Base-by-base conservation (phyloP, 441 rosid species). In the Erodium texanum region DNA sequence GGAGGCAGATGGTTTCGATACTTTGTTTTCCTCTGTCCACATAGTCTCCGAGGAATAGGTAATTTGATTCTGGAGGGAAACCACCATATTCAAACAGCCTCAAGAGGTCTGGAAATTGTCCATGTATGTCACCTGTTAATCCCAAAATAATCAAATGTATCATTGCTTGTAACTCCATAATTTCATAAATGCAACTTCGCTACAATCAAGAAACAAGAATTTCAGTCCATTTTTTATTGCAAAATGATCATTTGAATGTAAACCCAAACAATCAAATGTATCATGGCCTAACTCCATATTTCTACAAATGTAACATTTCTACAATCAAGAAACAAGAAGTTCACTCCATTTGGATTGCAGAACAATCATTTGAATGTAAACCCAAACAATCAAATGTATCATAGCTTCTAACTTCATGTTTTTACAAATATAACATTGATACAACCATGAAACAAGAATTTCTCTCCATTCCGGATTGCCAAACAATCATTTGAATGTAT, bases 31-130 rank as follows among this genome's bases (percentile, higher is more conserved):
- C 82, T 66, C 81, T 75, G 66, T 81, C 84, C 0, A 81, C 84
- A n/a, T 81, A 81, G 62, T 81, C 84, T 70, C 84, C 82, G 0
- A 81, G 82, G 71, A 81, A 81, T 6, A 81, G 65, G 62, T 81
- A 81, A 61, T 77, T 81, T 8, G 77, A 18, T 41, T 77, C 77
- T 0, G 82, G 82, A 9, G 84, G 84, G 62, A 76, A 78, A 73
- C 82, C 80, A 0, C 84, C 82, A 0, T 69, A 74, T 62, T 78
- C 76, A 0, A 81, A 81, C 27, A 81, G 70, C 16, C 81, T 68
- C 7, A 81, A 75, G 2, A 76, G 77, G 74, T 76, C 84, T 19
- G 77, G 71, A 58, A 76, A 81, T 72, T 81, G 82, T 7, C 84
- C 84, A 41, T 78, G 84, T 56, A 78, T 72, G 56, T 81, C 84